Conservation (phyloP, 805 yeast species). For the Brettanomyces custersianus region DNA sequence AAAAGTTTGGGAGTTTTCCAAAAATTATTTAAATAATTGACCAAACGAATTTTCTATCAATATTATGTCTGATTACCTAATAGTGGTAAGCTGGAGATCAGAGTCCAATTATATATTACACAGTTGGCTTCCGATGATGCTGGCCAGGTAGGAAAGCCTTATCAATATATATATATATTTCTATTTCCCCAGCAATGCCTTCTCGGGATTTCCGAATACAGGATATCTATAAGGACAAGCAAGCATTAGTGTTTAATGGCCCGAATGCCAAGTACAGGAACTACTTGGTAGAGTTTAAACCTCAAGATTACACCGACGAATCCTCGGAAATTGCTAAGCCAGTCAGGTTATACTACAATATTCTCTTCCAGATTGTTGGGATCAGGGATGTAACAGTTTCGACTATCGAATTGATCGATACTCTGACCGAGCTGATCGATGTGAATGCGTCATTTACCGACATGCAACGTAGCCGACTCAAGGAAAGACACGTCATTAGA, state of each 20-base stretch:
- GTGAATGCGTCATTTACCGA: slow-evolving; percentile 55
- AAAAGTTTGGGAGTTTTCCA: neutral
- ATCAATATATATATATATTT: too few species aligned
- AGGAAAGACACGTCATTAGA: slow-evolving; percentile 28
- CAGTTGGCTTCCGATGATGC: too few species aligned
- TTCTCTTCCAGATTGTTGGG: slow-evolving; percentile 47
- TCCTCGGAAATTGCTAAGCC: neutral
- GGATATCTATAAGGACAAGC: neutral
- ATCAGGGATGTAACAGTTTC: slow-evolving; percentile 47
- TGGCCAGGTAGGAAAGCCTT: too few species aligned
- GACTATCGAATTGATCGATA: slow-evolving; percentile 44
- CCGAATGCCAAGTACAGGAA: neutral
- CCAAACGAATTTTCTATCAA: too few species aligned
- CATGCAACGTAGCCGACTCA: slow-evolving; percentile 27
- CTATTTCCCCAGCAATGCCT: neutral
- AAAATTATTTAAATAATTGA: too few species aligned
- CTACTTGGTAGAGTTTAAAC: neutral
- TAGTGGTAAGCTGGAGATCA: too few species aligned
- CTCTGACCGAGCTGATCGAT: slow-evolving; percentile 41
- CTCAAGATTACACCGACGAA: neutral
- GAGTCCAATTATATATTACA: too few species aligned
- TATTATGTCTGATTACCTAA: too few species aligned
- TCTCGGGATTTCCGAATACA: neutral
- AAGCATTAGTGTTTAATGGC: neutral
- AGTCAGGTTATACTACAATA: slow-evolving; percentile 9